Base-by-base conservation (phyloP, 129 eudicot species). In the Cynara cardunculus region DNA sequence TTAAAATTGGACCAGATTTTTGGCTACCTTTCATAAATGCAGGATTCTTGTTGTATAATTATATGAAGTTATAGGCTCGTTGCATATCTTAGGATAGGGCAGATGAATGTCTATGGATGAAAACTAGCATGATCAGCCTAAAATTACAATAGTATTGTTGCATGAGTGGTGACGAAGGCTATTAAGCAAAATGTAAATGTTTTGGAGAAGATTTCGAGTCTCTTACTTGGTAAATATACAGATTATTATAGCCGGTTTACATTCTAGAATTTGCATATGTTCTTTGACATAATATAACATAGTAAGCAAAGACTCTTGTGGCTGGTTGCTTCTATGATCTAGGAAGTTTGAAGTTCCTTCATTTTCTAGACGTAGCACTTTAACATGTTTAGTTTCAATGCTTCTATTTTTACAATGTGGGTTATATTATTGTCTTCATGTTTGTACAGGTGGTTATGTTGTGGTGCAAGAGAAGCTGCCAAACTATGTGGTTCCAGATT, bases 401-500 rank as follows among this genome's bases (percentile, higher is more conserved):
- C 14, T 21, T 64, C 14, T 22, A 22, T 30, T 30, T 28, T 28
- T 37, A 22, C 11, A 7, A 6, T 64, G 26, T 41, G 25, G 31
- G n/a, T 25, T 71, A 16, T 32, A 26, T 1, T 65, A 25, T 67
- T 78, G n/a, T 11, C n/a, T 68, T 69, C 49, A 25, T 22, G 70
- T 87, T 25, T 53, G 19, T 86, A 81, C 81, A 92, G 97, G 97
- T 81, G 93, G 95, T 49, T 90, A 90, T 79, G 97, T 92, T 34
- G 89, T 92, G 83, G 85, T 87, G 85, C 93, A 88, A 78, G 93
- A 90, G 82, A 92, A 90, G 78, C 61, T 92, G 67, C 97, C 97
- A 44, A 88, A 85, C 83, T 92, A 90, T 86, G 90, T 90, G 16
- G 96, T 92, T n/a, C 97, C 97, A 24, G 96, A 92, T 92, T 82